A percentile compares a stretch with the other conserved stretches of the same genome.
These are phyloP conservation scores for Pseudophaeomoniella oleicola DNA, from an alignment of 2,329 filamentous ascomycete genomes.

Conservation along the genomic window DNA sequence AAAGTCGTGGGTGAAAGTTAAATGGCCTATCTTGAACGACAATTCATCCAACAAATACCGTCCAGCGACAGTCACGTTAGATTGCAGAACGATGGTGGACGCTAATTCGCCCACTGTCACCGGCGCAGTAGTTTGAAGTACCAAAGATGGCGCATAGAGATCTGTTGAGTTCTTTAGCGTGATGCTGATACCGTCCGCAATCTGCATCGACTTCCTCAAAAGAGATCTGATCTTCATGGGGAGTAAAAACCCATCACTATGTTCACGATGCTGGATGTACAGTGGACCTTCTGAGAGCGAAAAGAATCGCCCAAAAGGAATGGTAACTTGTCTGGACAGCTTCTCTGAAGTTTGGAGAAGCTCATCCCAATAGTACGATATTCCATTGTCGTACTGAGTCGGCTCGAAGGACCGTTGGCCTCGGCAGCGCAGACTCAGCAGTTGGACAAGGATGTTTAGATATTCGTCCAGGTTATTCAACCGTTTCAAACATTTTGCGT, in stretches of 20 bases:
- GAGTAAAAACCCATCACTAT: slow-evolving; percentile 1
- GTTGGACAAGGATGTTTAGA: slow-evolving; percentile 56
- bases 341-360: too few relatives aligned
- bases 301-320: not conserved
- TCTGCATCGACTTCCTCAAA: slow-evolving; percentile 21
- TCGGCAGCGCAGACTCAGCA: too few relatives aligned
- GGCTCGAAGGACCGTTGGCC: too few relatives aligned
- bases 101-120: not conserved
- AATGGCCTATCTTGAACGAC: slow-evolving; percentile 7
- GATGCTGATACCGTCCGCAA: not conserved
- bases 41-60: slow-evolving; percentile 3
- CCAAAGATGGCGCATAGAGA: not conserved
- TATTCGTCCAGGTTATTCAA: slow-evolving; percentile 67
- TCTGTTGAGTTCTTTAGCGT: not conserved
- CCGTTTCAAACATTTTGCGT: slow-evolving; percentile 66
- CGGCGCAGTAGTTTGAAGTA: not conserved
- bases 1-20: slow-evolving; percentile 9
- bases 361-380: too few relatives aligned
- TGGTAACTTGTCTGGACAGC: slow-evolving; percentile 16
- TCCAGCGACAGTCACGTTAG: not conserved
- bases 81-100: not conserved
- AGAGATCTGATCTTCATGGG: not conserved
- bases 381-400: too few relatives aligned
- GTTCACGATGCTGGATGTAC: not conserved
- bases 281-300: not conserved